phyloP scores from a whole-genome alignment of 2,329 filamentous ascomycete species.

The Scedosporium apiospermum region DNA sequence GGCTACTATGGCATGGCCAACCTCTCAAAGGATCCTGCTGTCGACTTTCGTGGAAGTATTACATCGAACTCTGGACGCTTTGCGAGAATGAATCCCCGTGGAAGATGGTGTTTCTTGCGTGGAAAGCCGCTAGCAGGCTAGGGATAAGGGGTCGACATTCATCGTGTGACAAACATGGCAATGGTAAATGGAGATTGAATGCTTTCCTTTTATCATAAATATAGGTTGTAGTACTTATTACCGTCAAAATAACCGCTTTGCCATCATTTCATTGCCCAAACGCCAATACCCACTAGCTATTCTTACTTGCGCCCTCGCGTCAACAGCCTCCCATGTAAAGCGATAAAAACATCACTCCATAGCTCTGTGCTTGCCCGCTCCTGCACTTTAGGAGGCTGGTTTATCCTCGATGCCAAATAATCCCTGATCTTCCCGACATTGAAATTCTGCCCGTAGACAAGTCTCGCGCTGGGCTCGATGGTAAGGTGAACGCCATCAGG shows the following conservation, averaged over 20 bases:
- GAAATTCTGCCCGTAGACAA: constrained; percentile 72
- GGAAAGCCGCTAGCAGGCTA: no score
- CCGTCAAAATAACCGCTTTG: background rate
- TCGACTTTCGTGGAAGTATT: no score
- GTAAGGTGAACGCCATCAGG: constrained; percentile 43
- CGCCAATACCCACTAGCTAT: background rate
- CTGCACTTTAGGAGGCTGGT: constrained; percentile 25
- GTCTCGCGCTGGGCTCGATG: constrained; percentile 44
- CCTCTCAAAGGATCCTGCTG: no score
- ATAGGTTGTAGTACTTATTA: no score
- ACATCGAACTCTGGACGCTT: no score
- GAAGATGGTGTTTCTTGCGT: no score
- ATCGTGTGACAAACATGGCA: no score
- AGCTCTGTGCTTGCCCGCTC: constrained; percentile 19
- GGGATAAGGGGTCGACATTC: no score
- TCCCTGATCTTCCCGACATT: constrained; percentile 67
- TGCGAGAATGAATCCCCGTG: no score
- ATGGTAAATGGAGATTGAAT: no score
- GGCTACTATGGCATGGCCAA: no score
- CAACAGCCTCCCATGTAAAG: constrained; percentile 45
- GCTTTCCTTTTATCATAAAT: no score
- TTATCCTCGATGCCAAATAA: constrained; percentile 50
- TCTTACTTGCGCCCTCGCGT: constrained; percentile 41
- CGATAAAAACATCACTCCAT: constrained; percentile 47
- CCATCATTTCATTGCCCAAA: background rate